Evolutionary conservation across 2,329 filamentous ascomycete genomes (phyloP), one percentile per base, ranked within the genome.

Genomic region (Drechslerella stenobrocha): DNA sequence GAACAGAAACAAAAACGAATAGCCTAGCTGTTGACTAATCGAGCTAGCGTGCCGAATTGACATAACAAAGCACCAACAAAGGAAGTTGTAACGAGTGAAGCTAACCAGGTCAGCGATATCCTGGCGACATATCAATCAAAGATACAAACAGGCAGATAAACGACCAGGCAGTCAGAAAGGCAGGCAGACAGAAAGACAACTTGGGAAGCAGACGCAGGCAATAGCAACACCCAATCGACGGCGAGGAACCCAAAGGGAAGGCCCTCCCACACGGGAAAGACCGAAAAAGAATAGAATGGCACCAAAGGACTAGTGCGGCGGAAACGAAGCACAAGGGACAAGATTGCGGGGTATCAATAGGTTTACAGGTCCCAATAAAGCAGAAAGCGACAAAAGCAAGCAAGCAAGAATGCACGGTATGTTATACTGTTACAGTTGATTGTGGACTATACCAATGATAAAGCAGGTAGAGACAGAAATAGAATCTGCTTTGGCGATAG

Each of bases 341-440:
- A n/a, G 51, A 42, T 42, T 58, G 61, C n/a, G n/a, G 61, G 61
- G 28, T 66, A 66, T 66, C 61, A 66, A 65, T 65, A 53, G 40
- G 35, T 66, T 50, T 66, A 59, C 61, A 66, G 44, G 53, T 53
- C 51, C 34, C 46, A n/a, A 22, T 35, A 37, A 22, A 61, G 45
- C 20, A 28, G n/a, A 45, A 13, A 23, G 28, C n/a, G n/a, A n/a
- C n/a, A 24, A 30, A 42, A 42, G 15, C 37, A 20, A 20, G 3
- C 11, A 32, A 18, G 37, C 34, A 45, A 45, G 24, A 8, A 51
- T 58, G 44, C 53, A 58, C 32, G 28, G 45, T 32, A 52, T 28
- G 26, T 30, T 18, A 53, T 66, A 66, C 26, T 66, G 53, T 40
- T 66, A 66, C 52, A 66, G 30, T 35, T 2, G 28, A 64, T n/a